phyloP scores from a whole-genome alignment of 108 stramenopile genomes.

The Schizochytrium sp. region DNA sequence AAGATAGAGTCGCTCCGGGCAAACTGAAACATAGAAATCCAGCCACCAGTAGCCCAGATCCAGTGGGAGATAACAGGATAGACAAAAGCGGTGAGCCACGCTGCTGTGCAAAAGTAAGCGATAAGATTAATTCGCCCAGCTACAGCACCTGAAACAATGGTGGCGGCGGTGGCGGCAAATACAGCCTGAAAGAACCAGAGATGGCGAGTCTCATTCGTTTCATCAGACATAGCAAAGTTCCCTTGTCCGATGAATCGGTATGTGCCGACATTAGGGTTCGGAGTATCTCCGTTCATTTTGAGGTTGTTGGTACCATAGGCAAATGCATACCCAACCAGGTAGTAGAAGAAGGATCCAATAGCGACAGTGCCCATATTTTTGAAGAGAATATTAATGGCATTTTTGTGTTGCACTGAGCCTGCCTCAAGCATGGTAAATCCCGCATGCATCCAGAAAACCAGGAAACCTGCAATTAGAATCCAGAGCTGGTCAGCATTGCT shows the following conservation, averaged over 20 bases:
- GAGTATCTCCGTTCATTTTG: not conserved
- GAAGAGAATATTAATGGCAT: conserved; percentile 72
- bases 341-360: conserved; percentile 64
- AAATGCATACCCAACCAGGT: conserved; percentile 62
- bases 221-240: conserved; percentile 76
- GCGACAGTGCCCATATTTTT: conserved; percentile 71
- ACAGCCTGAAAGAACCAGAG: conserved; percentile 84
- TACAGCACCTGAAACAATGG: conserved; percentile 83
- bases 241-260: conserved; percentile 79
- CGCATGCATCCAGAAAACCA: conserved; percentile 81
- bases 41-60: conserved; percentile 82
- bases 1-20: not conserved
- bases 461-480: conserved; percentile 66
- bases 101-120: conserved; percentile 84
- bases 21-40: not conserved
- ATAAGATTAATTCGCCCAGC: conserved; percentile 84
- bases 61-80: conserved; percentile 88
- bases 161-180: conserved; percentile 83
- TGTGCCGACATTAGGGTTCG: not conserved
- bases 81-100: conserved; percentile 82
- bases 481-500: conserved; percentile 54
- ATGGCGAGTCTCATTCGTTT: not conserved
- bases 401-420: conserved; percentile 78
- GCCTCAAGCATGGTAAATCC: conserved; percentile 87
- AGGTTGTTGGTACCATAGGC: conserved; percentile 59